These are phyloP conservation scores for Suhomyces maxii DNA, from an alignment of 1,139 yeast species.

Conservation along the genomic window DNA sequence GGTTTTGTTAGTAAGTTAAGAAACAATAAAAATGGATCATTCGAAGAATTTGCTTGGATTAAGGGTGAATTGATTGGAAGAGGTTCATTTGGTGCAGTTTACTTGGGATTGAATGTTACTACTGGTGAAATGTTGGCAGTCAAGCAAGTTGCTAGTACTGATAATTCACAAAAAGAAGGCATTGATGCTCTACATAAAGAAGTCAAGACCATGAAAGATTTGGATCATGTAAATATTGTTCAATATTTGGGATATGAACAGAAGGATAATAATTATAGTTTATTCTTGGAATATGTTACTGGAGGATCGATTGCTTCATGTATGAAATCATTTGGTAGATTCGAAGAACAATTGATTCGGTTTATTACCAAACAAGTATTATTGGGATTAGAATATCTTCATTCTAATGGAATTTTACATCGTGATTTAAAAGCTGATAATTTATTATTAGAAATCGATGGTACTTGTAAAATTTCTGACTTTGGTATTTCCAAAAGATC, in stretches of 20 bases:
- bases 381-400: slow-evolving; percentile 81
- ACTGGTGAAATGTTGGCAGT: slow-evolving; percentile 99
- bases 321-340: slow-evolving; percentile 78
- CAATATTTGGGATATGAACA: slow-evolving; percentile 94
- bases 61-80: slow-evolving; percentile 96
- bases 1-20: slow-evolving; percentile 61
- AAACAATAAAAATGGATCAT: slow-evolving; percentile 60
- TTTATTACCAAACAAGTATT: slow-evolving; percentile 79
- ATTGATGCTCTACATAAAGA: slow-evolving; percentile 86
- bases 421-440: slow-evolving; percentile 97
- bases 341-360: slow-evolving; percentile 74
- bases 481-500: slow-evolving; percentile 94
- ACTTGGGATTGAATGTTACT: slow-evolving; percentile 87
- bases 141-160: slow-evolving; percentile 81
- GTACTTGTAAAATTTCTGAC: slow-evolving; percentile 93
- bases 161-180: slow-evolving; percentile 44
- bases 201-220: slow-evolving; percentile 90
- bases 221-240: slow-evolving; percentile 91
- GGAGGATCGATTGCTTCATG: slow-evolving; percentile 96
- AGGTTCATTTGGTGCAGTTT: slow-evolving; percentile 97
- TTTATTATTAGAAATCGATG: slow-evolving; percentile 82
- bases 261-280: slow-evolving; percentile 69
- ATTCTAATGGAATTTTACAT: slow-evolving; percentile 83
- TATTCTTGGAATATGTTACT: slow-evolving; percentile 93
- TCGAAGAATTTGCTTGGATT: slow-evolving; percentile 93